phyloP scores from a whole-genome alignment of 2,329 filamentous ascomycete species.

The Xylariaceae sp. region DNA sequence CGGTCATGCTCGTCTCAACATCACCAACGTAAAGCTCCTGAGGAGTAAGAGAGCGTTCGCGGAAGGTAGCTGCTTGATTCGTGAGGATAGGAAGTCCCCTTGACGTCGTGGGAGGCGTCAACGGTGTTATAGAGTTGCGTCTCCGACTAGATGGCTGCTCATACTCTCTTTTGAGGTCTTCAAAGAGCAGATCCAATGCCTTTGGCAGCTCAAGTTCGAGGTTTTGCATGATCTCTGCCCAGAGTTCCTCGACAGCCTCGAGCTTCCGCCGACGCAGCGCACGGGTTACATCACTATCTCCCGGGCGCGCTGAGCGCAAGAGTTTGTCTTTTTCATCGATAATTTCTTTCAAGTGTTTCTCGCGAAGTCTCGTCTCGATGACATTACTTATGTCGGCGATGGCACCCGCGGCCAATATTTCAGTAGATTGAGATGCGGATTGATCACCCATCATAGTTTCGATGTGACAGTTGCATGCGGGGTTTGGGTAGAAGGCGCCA shows the following conservation, averaged over 20 bases:
- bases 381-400: constrained; percentile 4
- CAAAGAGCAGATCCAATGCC: constrained; percentile 7
- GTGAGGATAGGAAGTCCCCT: not conserved
- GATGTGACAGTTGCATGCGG: not conserved
- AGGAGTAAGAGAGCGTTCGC: not conserved
- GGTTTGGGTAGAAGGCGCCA: not conserved
- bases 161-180: constrained; percentile 4
- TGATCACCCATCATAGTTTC: not conserved
- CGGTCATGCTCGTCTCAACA: not conserved
- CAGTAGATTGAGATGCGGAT: not conserved
- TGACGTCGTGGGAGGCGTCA: not conserved
- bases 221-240: not conserved
- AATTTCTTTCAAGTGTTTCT: constrained; percentile 5
- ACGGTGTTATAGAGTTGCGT: not conserved
- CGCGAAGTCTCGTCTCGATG: constrained; percentile 4
- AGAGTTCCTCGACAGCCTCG: not conserved
- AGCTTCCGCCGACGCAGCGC: not conserved
- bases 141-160: not conserved
- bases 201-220: constrained; percentile 8
- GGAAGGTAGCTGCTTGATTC: not conserved
- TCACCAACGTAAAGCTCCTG: not conserved
- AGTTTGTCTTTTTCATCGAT: constrained; percentile 2
- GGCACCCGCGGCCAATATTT: constrained; percentile 1
- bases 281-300: constrained; percentile 1
- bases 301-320: not conserved